These are phyloP conservation scores for Filobasidium floriforme DNA, from an alignment of 768 basidiomycete genomes.

Conservation along the genomic window DNA sequence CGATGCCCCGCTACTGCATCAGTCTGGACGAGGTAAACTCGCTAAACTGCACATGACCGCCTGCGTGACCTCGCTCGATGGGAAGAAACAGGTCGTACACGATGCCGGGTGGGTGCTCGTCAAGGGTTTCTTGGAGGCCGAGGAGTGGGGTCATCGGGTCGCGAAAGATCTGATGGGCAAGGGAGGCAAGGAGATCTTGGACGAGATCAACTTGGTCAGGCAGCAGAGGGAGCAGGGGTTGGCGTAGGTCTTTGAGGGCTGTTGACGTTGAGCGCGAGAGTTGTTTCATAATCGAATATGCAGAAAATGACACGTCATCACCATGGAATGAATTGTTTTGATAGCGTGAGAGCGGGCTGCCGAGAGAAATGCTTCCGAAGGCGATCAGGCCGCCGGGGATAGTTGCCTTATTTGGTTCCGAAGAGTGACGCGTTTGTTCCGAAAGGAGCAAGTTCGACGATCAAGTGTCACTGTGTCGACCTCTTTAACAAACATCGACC, in stretches of 20 bases:
- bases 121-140: constrained; percentile 55
- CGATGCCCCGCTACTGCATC: constrained; percentile 31
- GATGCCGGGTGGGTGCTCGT: constrained; percentile 53
- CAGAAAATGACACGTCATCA: too few relatives aligned
- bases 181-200: constrained; percentile 72
- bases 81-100: constrained; percentile 62
- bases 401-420: too few relatives aligned
- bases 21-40: constrained; percentile 21
- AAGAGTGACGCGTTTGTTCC: too few relatives aligned
- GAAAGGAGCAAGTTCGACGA: too few relatives aligned
- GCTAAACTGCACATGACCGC: constrained; percentile 59
- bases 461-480: too few relatives aligned
- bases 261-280: too few relatives aligned
- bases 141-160: constrained; percentile 59
- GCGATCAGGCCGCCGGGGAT: too few relatives aligned
- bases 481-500: too few relatives aligned
- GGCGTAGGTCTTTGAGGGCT: not conserved
- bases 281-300: too few relatives aligned
- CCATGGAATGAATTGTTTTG: too few relatives aligned
- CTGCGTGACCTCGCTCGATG: constrained; percentile 76
- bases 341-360: too few relatives aligned
- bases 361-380: too few relatives aligned
- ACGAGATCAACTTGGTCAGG: constrained; percentile 69
- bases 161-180: constrained; percentile 59
- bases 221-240: constrained; percentile 46